A percentile compares a stretch with the other conserved stretches of the same genome.
Conservation (phyloP, 2,329 filamentous ascomycete species). For the Pseudophaeomoniella oleicola region DNA sequence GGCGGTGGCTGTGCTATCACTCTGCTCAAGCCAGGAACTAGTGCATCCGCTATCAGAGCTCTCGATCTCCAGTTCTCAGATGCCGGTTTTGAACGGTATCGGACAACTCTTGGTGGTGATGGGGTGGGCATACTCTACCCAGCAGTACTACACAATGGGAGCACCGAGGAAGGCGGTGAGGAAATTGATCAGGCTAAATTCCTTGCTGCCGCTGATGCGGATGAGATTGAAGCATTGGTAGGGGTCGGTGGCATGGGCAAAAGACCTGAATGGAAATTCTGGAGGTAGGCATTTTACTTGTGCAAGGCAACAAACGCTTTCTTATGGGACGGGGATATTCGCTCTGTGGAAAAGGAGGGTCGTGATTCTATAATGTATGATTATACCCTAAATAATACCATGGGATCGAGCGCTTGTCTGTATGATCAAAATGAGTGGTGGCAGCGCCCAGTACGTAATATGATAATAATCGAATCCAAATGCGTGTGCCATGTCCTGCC, state of each 20-base stretch:
- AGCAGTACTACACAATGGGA: slow-evolving; percentile 73
- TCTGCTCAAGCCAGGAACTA: slow-evolving; percentile 55
- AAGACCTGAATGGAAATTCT: slow-evolving; percentile 75
- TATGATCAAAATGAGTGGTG: too few relatives aligned
- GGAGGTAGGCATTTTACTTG: too few relatives aligned
- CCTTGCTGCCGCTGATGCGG: slow-evolving; percentile 65
- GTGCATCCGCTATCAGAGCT: slow-evolving; percentile 20
- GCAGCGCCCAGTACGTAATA: too few relatives aligned
- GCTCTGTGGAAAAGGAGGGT: too few relatives aligned
- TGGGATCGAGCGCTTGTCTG: too few relatives aligned
- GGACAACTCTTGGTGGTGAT: slow-evolving; percentile 81
- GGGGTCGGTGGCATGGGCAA: slow-evolving; percentile 60
- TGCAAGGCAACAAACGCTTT: too few relatives aligned
- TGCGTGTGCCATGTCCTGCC: too few relatives aligned
- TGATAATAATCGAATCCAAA: too few relatives aligned
- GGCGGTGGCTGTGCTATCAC: slow-evolving; percentile 95
- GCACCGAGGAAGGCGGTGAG: slow-evolving; percentile 69
- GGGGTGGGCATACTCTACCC: slow-evolving; percentile 92
- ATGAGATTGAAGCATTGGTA: slow-evolving; percentile 76
- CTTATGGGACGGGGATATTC: too few relatives aligned
- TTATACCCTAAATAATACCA: too few relatives aligned
- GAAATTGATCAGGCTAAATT: slow-evolving; percentile 89
- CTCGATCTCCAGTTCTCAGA: slow-evolving; percentile 51
- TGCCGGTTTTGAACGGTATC: slow-evolving; percentile 71
- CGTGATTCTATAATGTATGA: too few relatives aligned